Percentiles rank a stretch among this genome's conserved stretches.
Evolutionary conservation across 2,329 filamentous ascomycete species (phyloP).

Genomic region (Thermoascus crustaceus): DNA sequence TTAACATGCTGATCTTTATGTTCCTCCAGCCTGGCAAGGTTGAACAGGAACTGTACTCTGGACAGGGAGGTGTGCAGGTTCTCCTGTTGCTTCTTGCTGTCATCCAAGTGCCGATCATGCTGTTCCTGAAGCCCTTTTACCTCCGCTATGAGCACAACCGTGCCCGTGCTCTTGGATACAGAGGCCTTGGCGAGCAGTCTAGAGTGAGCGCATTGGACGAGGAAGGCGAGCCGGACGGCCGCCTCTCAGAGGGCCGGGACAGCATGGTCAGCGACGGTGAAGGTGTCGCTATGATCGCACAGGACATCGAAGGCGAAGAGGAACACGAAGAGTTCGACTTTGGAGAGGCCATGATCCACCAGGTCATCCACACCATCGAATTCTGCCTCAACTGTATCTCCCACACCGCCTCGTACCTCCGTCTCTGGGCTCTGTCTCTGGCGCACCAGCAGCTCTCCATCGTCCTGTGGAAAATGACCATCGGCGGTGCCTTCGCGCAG

Average conservation of each 20-base stretch:
- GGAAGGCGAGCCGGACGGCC: constrained; percentile 64
- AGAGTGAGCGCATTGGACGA: constrained; percentile 84
- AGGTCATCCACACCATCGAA: constrained; percentile 98
- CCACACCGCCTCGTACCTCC: constrained; percentile 95
- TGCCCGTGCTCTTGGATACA: constrained; percentile 80
- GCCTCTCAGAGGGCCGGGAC: constrained; percentile 52
- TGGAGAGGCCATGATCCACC: constrained; percentile 95
- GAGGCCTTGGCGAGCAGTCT: constrained; percentile 81
- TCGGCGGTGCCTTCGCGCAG: constrained; percentile 64
- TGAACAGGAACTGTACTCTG: constrained; percentile 62
- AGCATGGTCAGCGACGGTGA: constrained; percentile 70
- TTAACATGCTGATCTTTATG: constrained; percentile 99
- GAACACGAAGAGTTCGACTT: constrained; percentile 98
- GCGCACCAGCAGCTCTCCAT: constrained; percentile 96
- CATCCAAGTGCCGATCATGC: constrained; percentile 75
- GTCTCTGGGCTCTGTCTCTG: constrained; percentile 93
- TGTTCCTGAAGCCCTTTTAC: constrained; percentile 94
- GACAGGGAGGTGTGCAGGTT: constrained; percentile 69
- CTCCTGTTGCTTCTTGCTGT: constrained; percentile 74
- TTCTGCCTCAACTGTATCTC: constrained; percentile 99
- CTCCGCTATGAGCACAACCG: constrained; percentile 89
- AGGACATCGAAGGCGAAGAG: constrained; percentile 65
- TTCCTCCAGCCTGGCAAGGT: constrained; percentile 78
- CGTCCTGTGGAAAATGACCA: constrained; percentile 94
- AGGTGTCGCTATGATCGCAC: constrained; percentile 78